A percentile compares a stretch with the other conserved stretches of the same genome.
These are phyloP conservation scores for Chlorella variabilis DNA, from an alignment of 163 green algal genomes.

Conservation along the genomic window DNA sequence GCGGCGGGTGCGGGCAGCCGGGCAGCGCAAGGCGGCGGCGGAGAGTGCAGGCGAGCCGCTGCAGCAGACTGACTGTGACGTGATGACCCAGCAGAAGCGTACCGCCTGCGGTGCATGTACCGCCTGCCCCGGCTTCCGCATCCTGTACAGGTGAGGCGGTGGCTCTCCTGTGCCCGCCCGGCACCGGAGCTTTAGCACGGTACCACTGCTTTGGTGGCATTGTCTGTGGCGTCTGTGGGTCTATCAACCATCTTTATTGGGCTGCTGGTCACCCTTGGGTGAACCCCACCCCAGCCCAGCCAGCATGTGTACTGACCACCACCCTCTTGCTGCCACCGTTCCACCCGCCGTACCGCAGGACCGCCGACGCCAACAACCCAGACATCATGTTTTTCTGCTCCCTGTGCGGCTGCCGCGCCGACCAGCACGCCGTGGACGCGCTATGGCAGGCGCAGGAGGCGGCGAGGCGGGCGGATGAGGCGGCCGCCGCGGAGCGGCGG, in stretches of 20 bases:
- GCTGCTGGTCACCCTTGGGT: too few relatives aligned
- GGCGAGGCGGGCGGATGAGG: not conserved
- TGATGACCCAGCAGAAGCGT: conserved; percentile 36
- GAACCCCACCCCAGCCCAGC: too few relatives aligned
- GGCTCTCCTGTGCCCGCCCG: too few relatives aligned
- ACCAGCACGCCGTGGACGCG: conserved; percentile 40
- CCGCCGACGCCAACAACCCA: conserved; percentile 48
- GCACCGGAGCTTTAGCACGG: too few relatives aligned
- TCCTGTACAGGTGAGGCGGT: conserved; percentile 15
- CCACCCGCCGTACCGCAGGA: too few relatives aligned
- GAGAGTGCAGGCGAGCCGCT: conserved; percentile 29
- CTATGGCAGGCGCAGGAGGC: not conserved
- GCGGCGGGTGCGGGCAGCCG: conserved; percentile 6
- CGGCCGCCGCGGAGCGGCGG: not conserved
- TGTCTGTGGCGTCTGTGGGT: too few relatives aligned
- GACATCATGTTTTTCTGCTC: conserved; percentile 55
- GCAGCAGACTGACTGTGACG: conserved; percentile 29
- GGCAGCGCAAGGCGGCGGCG: conserved; percentile 3
- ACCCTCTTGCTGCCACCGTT: too few relatives aligned
- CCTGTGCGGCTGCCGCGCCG: conserved; percentile 41
- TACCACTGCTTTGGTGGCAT: too few relatives aligned
- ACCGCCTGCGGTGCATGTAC: conserved; percentile 24
- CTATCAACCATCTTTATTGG: too few relatives aligned
- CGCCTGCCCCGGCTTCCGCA: conserved; percentile 38
- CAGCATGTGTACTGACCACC: too few relatives aligned